These are phyloP conservation scores for Chlorophyllum brunneum DNA, from an alignment of 768 basidiomycete genomes.

Conservation along the genomic window DNA sequence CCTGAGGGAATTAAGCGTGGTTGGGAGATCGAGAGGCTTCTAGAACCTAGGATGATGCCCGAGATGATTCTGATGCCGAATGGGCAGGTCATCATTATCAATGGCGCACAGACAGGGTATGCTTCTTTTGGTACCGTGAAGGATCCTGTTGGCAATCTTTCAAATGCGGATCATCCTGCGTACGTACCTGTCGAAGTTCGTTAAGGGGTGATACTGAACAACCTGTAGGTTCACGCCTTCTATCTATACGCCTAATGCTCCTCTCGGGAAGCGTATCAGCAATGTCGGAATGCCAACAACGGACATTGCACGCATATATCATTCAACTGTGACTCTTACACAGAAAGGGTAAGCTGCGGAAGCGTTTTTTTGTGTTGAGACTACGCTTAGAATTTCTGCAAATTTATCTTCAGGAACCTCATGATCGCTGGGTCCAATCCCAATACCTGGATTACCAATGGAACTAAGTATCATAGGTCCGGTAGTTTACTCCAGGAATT, in stretches of 20 bases:
- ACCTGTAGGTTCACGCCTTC: conserved; percentile 32
- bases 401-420: conserved; percentile 19
- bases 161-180: conserved; percentile 30
- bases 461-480: conserved; percentile 24
- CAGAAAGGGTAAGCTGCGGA: conserved; percentile 41
- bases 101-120: conserved; percentile 40
- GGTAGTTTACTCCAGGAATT: background rate
- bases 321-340: conserved; percentile 55
- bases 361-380: too few species aligned
- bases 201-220: background rate
- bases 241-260: conserved; percentile 42
- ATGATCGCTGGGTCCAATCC: conserved; percentile 44
- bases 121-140: conserved; percentile 34
- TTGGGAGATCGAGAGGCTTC: conserved; percentile 44
- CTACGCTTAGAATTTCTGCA: too few species aligned
- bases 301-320: conserved; percentile 54
- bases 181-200: conserved; percentile 14
- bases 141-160: conserved; percentile 21
- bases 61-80: conserved; percentile 40
- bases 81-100: conserved; percentile 39
- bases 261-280: conserved; percentile 42
- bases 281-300: conserved; percentile 41
- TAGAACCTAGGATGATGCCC: conserved; percentile 34
- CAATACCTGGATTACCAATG: conserved; percentile 28
- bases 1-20: conserved; percentile 37